Conservation (phyloP, 768 basidiomycete species). For the Phaeotremella skinneri region DNA sequence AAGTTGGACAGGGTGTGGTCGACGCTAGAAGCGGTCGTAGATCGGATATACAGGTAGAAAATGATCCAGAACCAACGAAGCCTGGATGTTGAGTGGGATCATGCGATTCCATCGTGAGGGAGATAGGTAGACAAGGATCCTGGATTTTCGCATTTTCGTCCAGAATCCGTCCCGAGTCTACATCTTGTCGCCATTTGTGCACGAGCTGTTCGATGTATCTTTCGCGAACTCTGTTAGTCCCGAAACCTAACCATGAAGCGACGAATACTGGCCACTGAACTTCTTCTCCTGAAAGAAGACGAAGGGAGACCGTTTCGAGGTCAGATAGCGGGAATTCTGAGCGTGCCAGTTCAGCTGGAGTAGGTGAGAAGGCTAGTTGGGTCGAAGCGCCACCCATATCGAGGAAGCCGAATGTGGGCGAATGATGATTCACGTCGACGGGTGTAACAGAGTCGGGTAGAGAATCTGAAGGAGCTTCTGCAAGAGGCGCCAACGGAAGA, state of each 20-base stretch:
- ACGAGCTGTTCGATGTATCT: slow-evolving; percentile 77
- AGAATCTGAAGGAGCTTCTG: slow-evolving; percentile 36
- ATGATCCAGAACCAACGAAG: slow-evolving; percentile 85
- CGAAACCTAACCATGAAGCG: slow-evolving; percentile 97
- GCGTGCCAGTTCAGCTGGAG: slow-evolving; percentile 56
- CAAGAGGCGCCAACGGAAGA: slow-evolving; percentile 36
- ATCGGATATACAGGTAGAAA: slow-evolving; percentile 72
- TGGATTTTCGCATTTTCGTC: slow-evolving; percentile 52
- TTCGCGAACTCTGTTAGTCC: slow-evolving; percentile 94
- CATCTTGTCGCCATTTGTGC: slow-evolving; percentile 57
- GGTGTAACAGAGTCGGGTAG: slow-evolving; percentile 40
- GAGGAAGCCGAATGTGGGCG: slow-evolving; percentile 91
- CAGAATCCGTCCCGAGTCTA: slow-evolving; percentile 10
- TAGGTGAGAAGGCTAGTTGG: slow-evolving; percentile 96
- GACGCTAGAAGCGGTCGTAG: slow-evolving; percentile 81
- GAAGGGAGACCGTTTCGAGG: slow-evolving; percentile 74
- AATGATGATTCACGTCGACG: slow-evolving; percentile 54
- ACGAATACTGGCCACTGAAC: slow-evolving; percentile 92
- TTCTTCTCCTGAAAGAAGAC: slow-evolving; percentile 77
- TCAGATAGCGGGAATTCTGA: slow-evolving; percentile 58
- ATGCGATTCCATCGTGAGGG: slow-evolving; percentile 63
- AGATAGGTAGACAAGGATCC: slow-evolving; percentile 88
- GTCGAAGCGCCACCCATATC: slow-evolving; percentile 99
- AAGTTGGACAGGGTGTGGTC: slow-evolving; percentile 66
- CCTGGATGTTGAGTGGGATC: slow-evolving; percentile 48